Conservation (phyloP, 1,139 yeast genomes). For the Kluyveromyces sp. region DNA sequence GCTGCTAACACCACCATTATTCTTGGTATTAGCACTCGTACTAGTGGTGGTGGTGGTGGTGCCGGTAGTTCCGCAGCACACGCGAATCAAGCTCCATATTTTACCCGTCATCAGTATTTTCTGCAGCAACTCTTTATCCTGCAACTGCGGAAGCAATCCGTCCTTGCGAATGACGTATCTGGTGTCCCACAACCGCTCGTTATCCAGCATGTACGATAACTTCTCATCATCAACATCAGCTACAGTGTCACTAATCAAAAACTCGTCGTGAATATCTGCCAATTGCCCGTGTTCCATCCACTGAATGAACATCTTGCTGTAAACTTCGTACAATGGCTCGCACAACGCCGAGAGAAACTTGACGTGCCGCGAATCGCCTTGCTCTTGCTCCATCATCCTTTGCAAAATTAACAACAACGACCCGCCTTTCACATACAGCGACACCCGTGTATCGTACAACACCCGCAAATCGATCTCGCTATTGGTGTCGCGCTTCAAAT, state of each 20-base stretch:
- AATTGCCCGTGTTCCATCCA: conserved; percentile 77
- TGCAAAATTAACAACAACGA: conserved; percentile 56
- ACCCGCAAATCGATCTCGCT: conserved; percentile 13
- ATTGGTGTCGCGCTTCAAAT: conserved; percentile 21
- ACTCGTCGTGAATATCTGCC: conserved; percentile 77
- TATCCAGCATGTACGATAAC: conserved; percentile 32
- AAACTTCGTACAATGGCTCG: conserved; percentile 54
- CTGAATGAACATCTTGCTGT: conserved; percentile 57
- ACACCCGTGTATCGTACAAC: conserved; percentile 43
- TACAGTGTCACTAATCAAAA: conserved; percentile 47
- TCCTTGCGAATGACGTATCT: conserved; percentile 68
- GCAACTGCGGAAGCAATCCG: conserved; percentile 64
- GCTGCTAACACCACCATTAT: not conserved
- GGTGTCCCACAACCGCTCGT: conserved; percentile 84
- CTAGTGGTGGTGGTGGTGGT: conserved; percentile 6
- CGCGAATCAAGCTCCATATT: conserved; percentile 53
- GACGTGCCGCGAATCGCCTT: conserved; percentile 59
- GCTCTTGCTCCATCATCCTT: conserved; percentile 43
- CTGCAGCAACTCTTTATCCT: conserved; percentile 20
- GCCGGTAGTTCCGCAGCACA: conserved; percentile 13
- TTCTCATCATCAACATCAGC: conserved; percentile 20
- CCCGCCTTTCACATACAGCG: conserved; percentile 61
- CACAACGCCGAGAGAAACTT: conserved; percentile 47
- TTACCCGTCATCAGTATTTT: conserved; percentile 80
- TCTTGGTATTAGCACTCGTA: conserved; percentile 1